Evolutionary conservation across 2,329 filamentous ascomycete species (phyloP).

Genomic region (Trichophyton verrucosum): DNA sequence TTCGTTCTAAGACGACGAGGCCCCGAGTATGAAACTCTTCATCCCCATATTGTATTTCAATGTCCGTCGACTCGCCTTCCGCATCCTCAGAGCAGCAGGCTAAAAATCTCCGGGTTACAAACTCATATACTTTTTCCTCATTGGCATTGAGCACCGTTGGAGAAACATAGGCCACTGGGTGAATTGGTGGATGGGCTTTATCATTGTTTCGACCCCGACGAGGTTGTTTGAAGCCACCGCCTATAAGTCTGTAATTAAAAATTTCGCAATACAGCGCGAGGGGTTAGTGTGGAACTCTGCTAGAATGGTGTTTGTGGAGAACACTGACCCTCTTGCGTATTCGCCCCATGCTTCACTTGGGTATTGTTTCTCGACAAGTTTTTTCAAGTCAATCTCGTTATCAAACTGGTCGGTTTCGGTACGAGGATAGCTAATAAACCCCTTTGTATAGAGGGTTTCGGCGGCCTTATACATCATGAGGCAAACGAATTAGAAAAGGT

Average conservation of each 20-base stretch:
- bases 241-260: constrained; percentile 41
- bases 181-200: constrained; percentile 93
- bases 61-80: constrained; percentile 68
- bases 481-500: not conserved
- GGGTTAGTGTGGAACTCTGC: not conserved
- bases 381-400: constrained; percentile 68
- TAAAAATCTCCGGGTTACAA: constrained; percentile 79
- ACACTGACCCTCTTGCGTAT: constrained; percentile 54
- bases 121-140: constrained; percentile 77
- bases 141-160: constrained; percentile 47
- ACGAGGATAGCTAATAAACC: constrained; percentile 93
- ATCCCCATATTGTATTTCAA: constrained; percentile 71
- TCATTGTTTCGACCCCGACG: constrained; percentile 81
- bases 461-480: constrained; percentile 39
- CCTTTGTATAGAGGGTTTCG: constrained; percentile 79
- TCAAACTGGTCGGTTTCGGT: constrained; percentile 97
- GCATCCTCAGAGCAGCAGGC: constrained; percentile 95
- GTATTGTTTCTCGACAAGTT: constrained; percentile 71
- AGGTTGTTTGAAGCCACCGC: constrained; percentile 68
- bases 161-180: constrained; percentile 76
- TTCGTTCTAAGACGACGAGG: constrained; percentile 70
- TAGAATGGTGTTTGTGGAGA: not conserved
- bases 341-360: constrained; percentile 64
- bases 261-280: not conserved
- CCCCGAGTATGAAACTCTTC: constrained; percentile 75